Percentiles rank a stretch among this genome's conserved stretches.
phyloP scores from a whole-genome alignment of 345 rosid species.

The Crucihimalaya himalaica region DNA sequence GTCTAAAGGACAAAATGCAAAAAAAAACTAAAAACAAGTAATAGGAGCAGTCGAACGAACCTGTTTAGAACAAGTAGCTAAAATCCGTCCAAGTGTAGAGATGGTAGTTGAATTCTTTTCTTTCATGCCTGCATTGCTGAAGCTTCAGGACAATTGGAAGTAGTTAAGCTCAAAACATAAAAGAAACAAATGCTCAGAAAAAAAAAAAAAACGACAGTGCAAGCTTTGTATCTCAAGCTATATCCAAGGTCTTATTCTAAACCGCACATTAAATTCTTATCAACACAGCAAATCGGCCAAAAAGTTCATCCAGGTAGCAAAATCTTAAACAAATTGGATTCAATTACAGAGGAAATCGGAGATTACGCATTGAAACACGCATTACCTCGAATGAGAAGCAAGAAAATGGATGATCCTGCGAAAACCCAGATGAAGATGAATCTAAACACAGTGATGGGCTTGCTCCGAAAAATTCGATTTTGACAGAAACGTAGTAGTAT shows the following conservation, averaged over 20 bases:
- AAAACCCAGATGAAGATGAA: constrained; percentile 11
- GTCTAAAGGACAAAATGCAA: background rate
- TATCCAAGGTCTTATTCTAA: background rate
- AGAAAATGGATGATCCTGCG: constrained; percentile 5
- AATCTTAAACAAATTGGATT: background rate
- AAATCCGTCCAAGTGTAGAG: constrained; percentile 67
- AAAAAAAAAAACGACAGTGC: no score
- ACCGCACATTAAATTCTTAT: background rate
- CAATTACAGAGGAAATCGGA: background rate
- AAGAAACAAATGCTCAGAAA: background rate
- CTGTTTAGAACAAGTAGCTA: constrained; percentile 81
- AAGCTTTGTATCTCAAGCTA: no score
- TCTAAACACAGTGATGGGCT: background rate
- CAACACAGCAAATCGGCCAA: background rate
- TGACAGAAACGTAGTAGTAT: background rate
- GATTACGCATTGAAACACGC: background rate
- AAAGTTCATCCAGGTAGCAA: background rate
- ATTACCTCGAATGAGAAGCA: background rate
- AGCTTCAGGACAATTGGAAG: background rate
- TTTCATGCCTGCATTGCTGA: constrained; percentile 66
- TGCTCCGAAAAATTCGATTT: constrained; percentile 13
- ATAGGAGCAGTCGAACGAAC: constrained; percentile 44
- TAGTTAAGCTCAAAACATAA: background rate
- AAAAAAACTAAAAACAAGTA: background rate
- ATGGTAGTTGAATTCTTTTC: constrained; percentile 63